phyloP scores from a whole-genome alignment of 371 early-diverging fungal genomes.

The Blakeslea trispora region DNA sequence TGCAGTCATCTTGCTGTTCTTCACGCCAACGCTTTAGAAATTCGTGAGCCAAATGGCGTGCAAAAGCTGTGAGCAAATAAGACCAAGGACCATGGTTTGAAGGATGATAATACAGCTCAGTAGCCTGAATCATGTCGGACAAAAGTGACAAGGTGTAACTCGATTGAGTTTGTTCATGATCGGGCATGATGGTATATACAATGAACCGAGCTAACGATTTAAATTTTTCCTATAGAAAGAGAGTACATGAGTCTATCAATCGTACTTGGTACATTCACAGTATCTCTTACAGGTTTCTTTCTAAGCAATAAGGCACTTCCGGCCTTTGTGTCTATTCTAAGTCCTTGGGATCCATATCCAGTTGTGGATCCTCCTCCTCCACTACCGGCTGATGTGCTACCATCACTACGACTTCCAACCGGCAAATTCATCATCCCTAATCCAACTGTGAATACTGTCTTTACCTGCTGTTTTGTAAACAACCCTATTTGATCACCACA shows the following conservation, averaged over 20 bases:
- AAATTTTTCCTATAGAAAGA: constrained; percentile 61
- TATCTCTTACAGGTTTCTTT: constrained; percentile 35
- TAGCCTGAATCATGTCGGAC: constrained; percentile 76
- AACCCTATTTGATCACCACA: constrained; percentile 39
- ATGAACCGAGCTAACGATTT: constrained; percentile 74
- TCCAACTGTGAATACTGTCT: constrained; percentile 69
- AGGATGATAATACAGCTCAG: constrained; percentile 88
- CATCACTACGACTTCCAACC: constrained; percentile 66
- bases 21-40: constrained; percentile 70
- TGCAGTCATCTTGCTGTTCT: constrained; percentile 59
- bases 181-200: constrained; percentile 73
- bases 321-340: constrained; percentile 43
- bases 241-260: too few species aligned
- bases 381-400: constrained; percentile 35
- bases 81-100: constrained; percentile 88
- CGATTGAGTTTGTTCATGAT: constrained; percentile 22
- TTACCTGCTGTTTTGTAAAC: constrained; percentile 71
- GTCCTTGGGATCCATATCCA: constrained; percentile 35
- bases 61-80: constrained; percentile 61
- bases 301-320: constrained; percentile 47
- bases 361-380: constrained; percentile 40
- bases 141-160: constrained; percentile 61
- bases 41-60: constrained; percentile 60
- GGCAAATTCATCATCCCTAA: constrained; percentile 77
- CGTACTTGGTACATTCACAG: neutral